Conservation (phyloP, 441 rosid species). For the Omphalea diandra region DNA sequence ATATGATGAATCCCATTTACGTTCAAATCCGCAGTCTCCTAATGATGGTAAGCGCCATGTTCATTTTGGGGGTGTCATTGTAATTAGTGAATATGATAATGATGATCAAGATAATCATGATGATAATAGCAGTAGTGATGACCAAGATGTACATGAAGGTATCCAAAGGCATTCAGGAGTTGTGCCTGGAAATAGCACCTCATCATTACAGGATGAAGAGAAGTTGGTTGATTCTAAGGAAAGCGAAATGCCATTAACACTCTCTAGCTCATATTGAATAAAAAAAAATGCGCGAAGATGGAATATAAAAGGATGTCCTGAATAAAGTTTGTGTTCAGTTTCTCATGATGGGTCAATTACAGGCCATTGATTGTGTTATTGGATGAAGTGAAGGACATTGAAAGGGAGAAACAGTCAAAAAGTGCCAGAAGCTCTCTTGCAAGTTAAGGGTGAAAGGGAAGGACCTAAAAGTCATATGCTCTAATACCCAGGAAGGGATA, state of each 20-base stretch:
- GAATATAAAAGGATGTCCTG: no score
- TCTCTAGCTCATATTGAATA: conserved; percentile 20
- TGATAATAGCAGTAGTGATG: background rate
- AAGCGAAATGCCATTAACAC: conserved; percentile 30
- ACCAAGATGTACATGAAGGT: background rate
- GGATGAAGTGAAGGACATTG: background rate
- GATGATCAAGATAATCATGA: conserved; percentile 12
- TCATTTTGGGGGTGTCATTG: conserved; percentile 50
- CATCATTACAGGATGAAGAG: conserved; percentile 9
- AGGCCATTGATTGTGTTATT: background rate
- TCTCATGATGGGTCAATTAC: no score
- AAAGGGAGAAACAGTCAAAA: conserved; percentile 1
- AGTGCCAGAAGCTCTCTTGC: background rate
- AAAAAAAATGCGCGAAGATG: background rate
- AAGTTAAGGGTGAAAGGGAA: background rate
- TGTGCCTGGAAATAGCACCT: background rate
- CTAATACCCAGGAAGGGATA: background rate
- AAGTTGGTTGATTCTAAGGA: conserved; percentile 13
- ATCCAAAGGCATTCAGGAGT: background rate
- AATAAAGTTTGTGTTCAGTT: no score
- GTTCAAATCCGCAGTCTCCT: background rate
- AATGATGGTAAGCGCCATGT: conserved; percentile 39
- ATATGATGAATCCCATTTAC: conserved; percentile 3
- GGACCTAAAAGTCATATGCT: background rate
- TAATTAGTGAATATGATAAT: conserved; percentile 30